Percentiles rank a stretch among this genome's conserved stretches.
Conservation (phyloP, 1,284 basidiomycete genomes). For the Kwoniella shivajii region DNA sequence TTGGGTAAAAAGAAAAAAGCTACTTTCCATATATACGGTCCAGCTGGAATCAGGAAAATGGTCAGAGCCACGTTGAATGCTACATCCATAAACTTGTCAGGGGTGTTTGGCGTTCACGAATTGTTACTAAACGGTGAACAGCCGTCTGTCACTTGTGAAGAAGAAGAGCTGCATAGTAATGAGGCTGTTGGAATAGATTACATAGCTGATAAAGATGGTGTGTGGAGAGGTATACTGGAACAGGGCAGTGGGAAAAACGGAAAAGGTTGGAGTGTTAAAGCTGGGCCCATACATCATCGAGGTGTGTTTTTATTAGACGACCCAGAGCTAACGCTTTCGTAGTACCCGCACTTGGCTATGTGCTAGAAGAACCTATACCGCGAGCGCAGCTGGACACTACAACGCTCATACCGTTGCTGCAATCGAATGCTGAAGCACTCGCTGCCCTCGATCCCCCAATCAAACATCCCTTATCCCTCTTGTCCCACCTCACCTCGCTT, state of each 20-base stretch:
- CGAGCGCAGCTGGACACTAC: constrained; percentile 51
- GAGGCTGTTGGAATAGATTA: constrained; percentile 72
- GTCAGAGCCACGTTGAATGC: constrained; percentile 71
- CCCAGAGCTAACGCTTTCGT: not conserved
- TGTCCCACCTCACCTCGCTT: constrained; percentile 65
- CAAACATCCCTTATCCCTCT: constrained; percentile 68
- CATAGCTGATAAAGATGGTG: constrained; percentile 63
- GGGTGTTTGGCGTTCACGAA: constrained; percentile 79
- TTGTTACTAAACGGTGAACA: constrained; percentile 63
- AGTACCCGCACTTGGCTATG: constrained; percentile 83
- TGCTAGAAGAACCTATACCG: constrained; percentile 66
- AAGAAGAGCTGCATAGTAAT: constrained; percentile 62
- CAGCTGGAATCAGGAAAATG: constrained; percentile 76
- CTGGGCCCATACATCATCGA: constrained; percentile 78
- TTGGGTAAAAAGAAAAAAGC: constrained; percentile 55
- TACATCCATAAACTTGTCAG: constrained; percentile 67
- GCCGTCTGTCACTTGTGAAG: constrained; percentile 60
- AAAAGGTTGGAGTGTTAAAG: constrained; percentile 65
- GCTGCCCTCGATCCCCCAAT: constrained; percentile 61
- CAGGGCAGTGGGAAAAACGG: constrained; percentile 41
- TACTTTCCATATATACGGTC: constrained; percentile 77
- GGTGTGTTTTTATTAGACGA: constrained; percentile 57
- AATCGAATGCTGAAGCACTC: constrained; percentile 57
- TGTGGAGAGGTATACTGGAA: constrained; percentile 65
- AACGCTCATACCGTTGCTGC: constrained; percentile 48